These are phyloP conservation scores for Halteria grandinella DNA, from an alignment of 73 alveolate genomes.

Conservation along the genomic window DNA sequence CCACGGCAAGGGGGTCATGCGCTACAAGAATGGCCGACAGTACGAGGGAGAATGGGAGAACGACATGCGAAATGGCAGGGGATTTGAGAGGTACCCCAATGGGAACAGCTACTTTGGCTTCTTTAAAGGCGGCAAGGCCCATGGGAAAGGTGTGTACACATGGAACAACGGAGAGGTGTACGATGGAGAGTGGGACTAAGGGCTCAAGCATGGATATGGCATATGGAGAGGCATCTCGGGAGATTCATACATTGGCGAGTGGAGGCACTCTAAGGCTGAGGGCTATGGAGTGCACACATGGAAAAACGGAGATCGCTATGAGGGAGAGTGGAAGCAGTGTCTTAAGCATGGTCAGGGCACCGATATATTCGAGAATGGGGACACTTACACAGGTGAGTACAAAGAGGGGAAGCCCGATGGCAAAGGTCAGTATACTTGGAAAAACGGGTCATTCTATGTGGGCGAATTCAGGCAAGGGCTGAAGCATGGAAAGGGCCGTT, in stretches of 20 bases:
- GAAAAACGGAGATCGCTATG: constrained; percentile 75
- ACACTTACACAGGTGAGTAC: constrained; percentile 70
- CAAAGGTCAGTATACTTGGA: constrained; percentile 69
- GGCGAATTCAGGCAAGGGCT: constrained; percentile 72
- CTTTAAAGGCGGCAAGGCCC: constrained; percentile 49
- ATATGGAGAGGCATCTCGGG: constrained; percentile 37
- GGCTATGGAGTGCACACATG: constrained; percentile 56
- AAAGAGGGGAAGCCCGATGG: constrained; percentile 79
- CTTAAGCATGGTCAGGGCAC: constrained; percentile 76
- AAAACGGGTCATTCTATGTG: constrained; percentile 62
- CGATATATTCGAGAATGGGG: constrained; percentile 75
- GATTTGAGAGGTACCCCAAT: constrained; percentile 55
- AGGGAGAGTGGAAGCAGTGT: constrained; percentile 72
- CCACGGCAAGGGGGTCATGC: constrained; percentile 52
- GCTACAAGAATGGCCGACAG: constrained; percentile 58
- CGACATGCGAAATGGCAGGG: constrained; percentile 69
- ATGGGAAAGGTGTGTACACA: constrained; percentile 57
- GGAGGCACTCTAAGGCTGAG: constrained; percentile 49
- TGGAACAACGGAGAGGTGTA: constrained; percentile 56
- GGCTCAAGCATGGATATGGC: constrained; percentile 58
- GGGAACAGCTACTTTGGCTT: constrained; percentile 49
- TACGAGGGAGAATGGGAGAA: constrained; percentile 78
- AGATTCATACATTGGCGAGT: constrained; percentile 52
- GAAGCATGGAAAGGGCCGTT: constrained; percentile 74
- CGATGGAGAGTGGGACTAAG: constrained; percentile 56